Evolutionary conservation across 176 grass and related monocot genomes (phyloP), one percentile per base, ranked within the genome.

Genomic region (Panicum miliaceum): DNA sequence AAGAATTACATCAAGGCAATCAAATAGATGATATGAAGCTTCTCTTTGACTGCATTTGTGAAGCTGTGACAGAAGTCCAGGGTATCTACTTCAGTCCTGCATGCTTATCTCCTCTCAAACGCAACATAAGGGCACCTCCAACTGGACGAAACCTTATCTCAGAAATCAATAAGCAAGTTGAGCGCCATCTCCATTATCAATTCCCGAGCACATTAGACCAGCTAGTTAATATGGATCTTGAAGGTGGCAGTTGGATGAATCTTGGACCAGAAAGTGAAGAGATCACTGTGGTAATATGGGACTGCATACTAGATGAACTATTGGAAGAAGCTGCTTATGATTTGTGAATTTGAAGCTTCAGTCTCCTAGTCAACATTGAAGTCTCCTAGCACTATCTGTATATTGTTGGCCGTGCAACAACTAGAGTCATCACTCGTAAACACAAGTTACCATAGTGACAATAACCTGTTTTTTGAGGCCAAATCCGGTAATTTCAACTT

Each of bases 21-120:
- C 79, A 73, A 72, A 56, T 26, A 45, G 75, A 94, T 57, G 85
- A 90, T 75, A 25, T 42, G 26, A 92, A 81, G 87, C 79, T 94
- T 65, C 76, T 87, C 14, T 90, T 92, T 85, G 91, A 92, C 74
- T 87, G 89, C 43, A 81, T 89, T 26, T 80, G 78, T 83, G 84
- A 94, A 94, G 87, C 71, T 84, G 19, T 94, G 64, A 61, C 75
- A 29, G 40, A 71, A 72, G 85, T 91, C 23, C 84, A 91, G 75
- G 56, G 80, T 58, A 83, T 52, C 64, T 79, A 84, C 47, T 91
- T 87, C 54, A 81, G 43, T 42, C 35, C 53, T 67, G 67, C 73
- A 48, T 78, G 41, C 23, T 53, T 85, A 75, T 91, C 87, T 82
- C 87, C 78, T 84, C 36, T 82, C 60, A 67, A 40, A 51, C 73